Base-by-base conservation (phyloP, 768 basidiomycete genomes). In the Filobasidium wieringae region DNA sequence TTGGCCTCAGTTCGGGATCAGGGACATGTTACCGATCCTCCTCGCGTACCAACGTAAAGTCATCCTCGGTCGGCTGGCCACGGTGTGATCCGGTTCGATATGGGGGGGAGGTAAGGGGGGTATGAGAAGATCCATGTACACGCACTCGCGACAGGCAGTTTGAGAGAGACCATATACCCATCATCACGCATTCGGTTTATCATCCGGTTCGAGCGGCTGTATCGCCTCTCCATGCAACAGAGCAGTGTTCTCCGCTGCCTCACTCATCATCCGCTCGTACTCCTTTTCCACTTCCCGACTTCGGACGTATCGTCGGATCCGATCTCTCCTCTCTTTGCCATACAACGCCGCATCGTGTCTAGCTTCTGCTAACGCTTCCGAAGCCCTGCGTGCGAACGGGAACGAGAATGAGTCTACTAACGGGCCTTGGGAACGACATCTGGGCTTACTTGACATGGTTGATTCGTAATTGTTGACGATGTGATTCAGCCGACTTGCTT, bases 1-100 rank as follows among this genome's bases (percentile, higher is more conserved):
- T 67, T 99, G 95, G 95, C 95, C 95, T 0, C 85, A 91, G 55
- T 93, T 95, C 67, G 87, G 90, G 4, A 69, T 96, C 2, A 78
- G 81, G 56, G 87, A 97, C 63, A 82, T 99, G 65, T 72, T 95
- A 24, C 88, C 90, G 1, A 83, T 97, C 52, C 74, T 99, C 19
- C 77, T 97, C 40, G 84, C 87, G 53, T 97, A 84, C 74, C 93
- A 99, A 71, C 80, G 82, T 45, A 86, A 85, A 70, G 72, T 79
- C 5, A 87, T 85, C 84, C 69, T 73, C 53, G 32, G 41, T 19
- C 14, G 57, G 7, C n/a, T 58, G 39, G n/a, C n/a, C n/a, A n/a
- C n/a, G n/a, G n/a, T n/a, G n/a, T n/a, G n/a, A n/a, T n/a, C n/a
- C n/a, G n/a, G n/a, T n/a, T n/a, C n/a, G n/a, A n/a, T n/a, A n/a